A percentile compares a stretch with the other conserved stretches of the same genome.
Conservation (phyloP, 2,329 filamentous ascomycete genomes). For the Orbilia ellipsospora region DNA sequence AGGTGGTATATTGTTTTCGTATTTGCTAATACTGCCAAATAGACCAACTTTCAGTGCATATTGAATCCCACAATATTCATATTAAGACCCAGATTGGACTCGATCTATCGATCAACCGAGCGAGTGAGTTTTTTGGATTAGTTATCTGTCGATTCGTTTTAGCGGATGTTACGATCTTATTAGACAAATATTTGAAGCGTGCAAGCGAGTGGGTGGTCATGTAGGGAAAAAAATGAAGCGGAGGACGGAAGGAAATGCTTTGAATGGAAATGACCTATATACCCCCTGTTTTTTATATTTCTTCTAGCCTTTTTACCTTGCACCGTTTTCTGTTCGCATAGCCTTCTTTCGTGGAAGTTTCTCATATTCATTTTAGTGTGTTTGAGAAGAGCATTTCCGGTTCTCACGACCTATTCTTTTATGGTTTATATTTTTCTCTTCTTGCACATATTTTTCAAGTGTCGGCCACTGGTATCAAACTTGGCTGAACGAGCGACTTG, state of each 20-base stretch:
- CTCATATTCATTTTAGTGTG: not conserved
- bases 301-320: conserved; percentile 8
- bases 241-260: conserved; percentile 9
- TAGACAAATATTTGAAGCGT: conserved; percentile 97
- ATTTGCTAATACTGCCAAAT: conserved; percentile 16
- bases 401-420: conserved; percentile 4
- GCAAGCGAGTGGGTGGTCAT: conserved; percentile 87
- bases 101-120: conserved; percentile 90
- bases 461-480: not conserved
- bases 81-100: conserved; percentile 92
- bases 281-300: conserved; percentile 47
- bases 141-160: conserved; percentile 96
- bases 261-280: conserved; percentile 35
- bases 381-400: conserved; percentile 13
- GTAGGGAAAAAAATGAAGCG: conserved; percentile 28
- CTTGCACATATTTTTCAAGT: conserved; percentile 19
- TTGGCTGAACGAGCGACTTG: not conserved
- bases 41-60: conserved; percentile 56
- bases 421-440: conserved; percentile 23
- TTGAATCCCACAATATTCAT: conserved; percentile 84
- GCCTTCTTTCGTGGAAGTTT: not conserved
- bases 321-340: conserved; percentile 3
- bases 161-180: conserved; percentile 80
- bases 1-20: not conserved
- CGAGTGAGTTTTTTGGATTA: conserved; percentile 97